Conservation (phyloP, 106 monocot genomes). For the Dendrobium nobile region DNA sequence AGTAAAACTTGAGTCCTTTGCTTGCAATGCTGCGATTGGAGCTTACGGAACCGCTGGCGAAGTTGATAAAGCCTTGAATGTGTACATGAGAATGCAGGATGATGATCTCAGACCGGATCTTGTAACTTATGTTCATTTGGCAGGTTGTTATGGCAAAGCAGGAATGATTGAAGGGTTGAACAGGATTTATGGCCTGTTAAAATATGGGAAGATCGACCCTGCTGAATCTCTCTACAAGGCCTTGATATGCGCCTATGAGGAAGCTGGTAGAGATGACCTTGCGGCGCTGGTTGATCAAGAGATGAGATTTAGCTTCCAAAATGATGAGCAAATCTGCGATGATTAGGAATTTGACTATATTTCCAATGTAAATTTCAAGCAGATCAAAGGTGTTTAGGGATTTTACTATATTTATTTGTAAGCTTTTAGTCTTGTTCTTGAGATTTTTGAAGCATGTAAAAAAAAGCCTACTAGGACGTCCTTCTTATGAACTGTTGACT, state of each 20-base stretch:
- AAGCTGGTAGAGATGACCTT: slow-evolving; percentile 49
- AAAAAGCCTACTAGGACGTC: too few relatives aligned
- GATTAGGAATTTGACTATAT: neutral
- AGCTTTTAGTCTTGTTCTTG: too few relatives aligned
- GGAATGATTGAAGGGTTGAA: slow-evolving; percentile 71
- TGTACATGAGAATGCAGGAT: slow-evolving; percentile 74
- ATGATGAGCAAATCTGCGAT: slow-evolving; percentile 3
- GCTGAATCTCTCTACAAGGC: slow-evolving; percentile 44
- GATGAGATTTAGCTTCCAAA: slow-evolving; percentile 45
- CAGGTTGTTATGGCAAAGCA: slow-evolving; percentile 59
- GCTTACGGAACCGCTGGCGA: slow-evolving; percentile 54
- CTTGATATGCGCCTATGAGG: slow-evolving; percentile 38
- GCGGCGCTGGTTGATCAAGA: slow-evolving; percentile 64
- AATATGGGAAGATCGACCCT: slow-evolving; percentile 46
- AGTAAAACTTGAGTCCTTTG: slow-evolving; percentile 29
- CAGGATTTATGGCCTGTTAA: slow-evolving; percentile 52
- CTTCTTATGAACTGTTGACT: too few relatives aligned
- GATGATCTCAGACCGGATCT: slow-evolving; percentile 49
- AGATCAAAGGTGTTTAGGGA: too few relatives aligned
- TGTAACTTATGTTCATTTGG: slow-evolving; percentile 62
- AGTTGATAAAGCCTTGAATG: slow-evolving; percentile 54
- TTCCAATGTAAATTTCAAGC: neutral
- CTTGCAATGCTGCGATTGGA: slow-evolving; percentile 61
- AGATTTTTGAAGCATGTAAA: too few relatives aligned
- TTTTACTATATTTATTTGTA: too few relatives aligned